Conservation (phyloP, 352 stramenopile genomes). For the Paralagenidium karlingii region DNA sequence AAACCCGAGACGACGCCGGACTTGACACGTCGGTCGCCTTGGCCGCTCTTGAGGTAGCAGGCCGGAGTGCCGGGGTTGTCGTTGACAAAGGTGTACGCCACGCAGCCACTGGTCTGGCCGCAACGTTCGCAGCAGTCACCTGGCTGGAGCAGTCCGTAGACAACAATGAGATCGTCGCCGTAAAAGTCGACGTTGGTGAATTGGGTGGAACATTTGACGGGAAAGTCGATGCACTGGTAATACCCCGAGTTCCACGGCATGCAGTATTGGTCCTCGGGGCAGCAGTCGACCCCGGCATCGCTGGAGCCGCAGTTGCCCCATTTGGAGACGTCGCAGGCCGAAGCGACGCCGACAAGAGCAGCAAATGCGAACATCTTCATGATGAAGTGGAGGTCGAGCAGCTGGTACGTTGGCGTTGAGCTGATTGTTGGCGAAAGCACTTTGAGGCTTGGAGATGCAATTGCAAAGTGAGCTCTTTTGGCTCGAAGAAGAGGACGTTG, state of each 20-base stretch:
- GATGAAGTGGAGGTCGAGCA: too few relatives aligned
- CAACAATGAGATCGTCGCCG: conserved; percentile 18
- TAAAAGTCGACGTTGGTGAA: conserved; percentile 22
- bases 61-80: conserved; percentile 26
- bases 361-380: too few relatives aligned
- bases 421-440: too few relatives aligned
- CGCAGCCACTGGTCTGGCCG: conserved; percentile 14
- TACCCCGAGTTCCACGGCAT: conserved; percentile 25
- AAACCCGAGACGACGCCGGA: conserved; percentile 23
- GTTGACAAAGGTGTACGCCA: conserved; percentile 44
- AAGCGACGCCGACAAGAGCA: too few relatives aligned
- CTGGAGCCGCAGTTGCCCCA: conserved; percentile 7
- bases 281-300: conserved; percentile 11
- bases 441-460: too few relatives aligned
- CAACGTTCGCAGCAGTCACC: conserved; percentile 33
- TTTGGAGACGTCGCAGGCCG: too few relatives aligned
- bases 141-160: conserved; percentile 20
- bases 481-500: too few relatives aligned
- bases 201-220: conserved; percentile 19
- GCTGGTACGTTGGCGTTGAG: too few relatives aligned
- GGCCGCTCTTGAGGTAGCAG: conserved; percentile 38
- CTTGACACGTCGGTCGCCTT: conserved; percentile 14
- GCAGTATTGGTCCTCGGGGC: conserved; percentile 24
- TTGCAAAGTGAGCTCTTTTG: too few relatives aligned
- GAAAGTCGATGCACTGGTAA: conserved; percentile 24